phyloP scores from a whole-genome alignment of 176 grass and related monocot species.

The Cenchrus americanus region DNA sequence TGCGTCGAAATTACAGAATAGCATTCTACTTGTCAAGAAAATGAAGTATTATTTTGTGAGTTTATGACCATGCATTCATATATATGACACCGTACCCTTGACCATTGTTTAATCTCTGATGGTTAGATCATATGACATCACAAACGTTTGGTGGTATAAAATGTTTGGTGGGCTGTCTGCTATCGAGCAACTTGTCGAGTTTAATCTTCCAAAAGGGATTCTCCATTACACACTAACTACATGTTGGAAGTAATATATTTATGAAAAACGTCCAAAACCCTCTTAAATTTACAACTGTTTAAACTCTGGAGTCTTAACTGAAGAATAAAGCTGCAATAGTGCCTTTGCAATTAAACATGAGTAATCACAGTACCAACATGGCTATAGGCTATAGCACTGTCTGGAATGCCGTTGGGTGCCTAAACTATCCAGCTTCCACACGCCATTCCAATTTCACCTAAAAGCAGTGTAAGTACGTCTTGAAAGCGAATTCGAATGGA shows the following conservation, averaged over 20 bases:
- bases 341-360: constrained; percentile 7
- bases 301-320: neutral
- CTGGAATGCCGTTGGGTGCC: no score
- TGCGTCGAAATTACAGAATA: neutral
- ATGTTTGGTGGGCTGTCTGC: constrained; percentile 54
- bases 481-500: neutral
- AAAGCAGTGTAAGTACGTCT: no score
- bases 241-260: constrained; percentile 43
- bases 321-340: constrained; percentile 28
- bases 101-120: no score
- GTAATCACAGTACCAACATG: neutral
- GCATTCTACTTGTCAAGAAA: constrained; percentile 20
- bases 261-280: neutral
- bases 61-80: constrained; percentile 5
- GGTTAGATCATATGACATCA: constrained; percentile 38
- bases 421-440: neutral
- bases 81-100: neutral
- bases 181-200: constrained; percentile 48
- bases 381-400: no score
- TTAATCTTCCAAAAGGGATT: constrained; percentile 44
- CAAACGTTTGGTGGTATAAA: constrained; percentile 41
- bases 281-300: constrained; percentile 2
- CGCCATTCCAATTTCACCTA: neutral
- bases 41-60: neutral
- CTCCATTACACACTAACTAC: constrained; percentile 34